These are phyloP conservation scores for Starmerella stigmatis DNA, from an alignment of 805 yeast species.

Conservation along the genomic window DNA sequence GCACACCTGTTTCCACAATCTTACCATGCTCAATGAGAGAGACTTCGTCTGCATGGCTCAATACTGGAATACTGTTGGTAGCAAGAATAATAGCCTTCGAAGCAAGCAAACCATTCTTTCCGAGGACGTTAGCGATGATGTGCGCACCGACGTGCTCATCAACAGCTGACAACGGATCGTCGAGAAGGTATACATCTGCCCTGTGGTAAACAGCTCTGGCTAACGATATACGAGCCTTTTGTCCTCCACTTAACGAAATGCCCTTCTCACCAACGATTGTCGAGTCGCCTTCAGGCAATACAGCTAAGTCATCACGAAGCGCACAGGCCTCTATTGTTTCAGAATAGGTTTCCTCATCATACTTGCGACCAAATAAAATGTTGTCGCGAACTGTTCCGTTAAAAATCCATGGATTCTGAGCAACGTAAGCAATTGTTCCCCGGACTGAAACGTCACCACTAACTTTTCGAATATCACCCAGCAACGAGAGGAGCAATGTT, in stretches of 20 bases:
- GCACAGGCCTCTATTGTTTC: constrained; percentile 56
- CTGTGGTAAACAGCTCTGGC: constrained; percentile 72
- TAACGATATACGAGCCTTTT: constrained; percentile 67
- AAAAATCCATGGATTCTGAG: constrained; percentile 93
- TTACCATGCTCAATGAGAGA: constrained; percentile 50
- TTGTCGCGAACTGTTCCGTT: constrained; percentile 81
- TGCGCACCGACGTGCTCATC: constrained; percentile 81
- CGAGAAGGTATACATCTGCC: constrained; percentile 56
- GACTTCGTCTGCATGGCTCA: constrained; percentile 62
- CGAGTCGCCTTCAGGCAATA: constrained; percentile 61
- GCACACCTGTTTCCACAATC: constrained; percentile 32
- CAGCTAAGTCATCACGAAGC: constrained; percentile 50
- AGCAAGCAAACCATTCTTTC: constrained; percentile 65
- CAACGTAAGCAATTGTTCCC: constrained; percentile 79
- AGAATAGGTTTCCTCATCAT: constrained; percentile 42
- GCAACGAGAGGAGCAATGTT: constrained; percentile 62
- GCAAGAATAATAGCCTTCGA: constrained; percentile 70
- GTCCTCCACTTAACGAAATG: constrained; percentile 80
- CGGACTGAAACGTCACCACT: constrained; percentile 61
- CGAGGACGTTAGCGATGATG: constrained; percentile 65
- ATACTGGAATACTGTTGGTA: constrained; percentile 75
- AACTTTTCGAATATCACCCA: constrained; percentile 73
- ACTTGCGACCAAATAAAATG: constrained; percentile 55
- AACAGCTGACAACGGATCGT: constrained; percentile 75
- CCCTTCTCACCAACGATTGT: constrained; percentile 84